Base-by-base conservation (phyloP, 2,329 filamentous ascomycete genomes). In the Penicillium sp. region DNA sequence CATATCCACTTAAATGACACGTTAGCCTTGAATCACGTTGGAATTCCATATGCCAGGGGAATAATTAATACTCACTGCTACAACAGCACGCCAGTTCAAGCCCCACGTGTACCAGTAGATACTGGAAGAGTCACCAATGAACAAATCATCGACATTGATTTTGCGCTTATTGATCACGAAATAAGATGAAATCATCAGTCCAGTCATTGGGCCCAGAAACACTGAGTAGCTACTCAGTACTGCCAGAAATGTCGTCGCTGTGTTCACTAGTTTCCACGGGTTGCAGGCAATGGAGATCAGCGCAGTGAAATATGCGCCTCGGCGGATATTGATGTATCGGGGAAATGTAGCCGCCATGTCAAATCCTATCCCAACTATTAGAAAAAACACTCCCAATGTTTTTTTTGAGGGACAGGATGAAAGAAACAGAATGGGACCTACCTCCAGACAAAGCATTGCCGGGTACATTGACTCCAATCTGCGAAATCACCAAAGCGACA, bases 301-400 rank as follows among this genome's bases (percentile, higher is more conserved):
- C 0, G 77, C 71, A 4, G 75, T 77, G 36, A 85, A 68, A 54
- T 80, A 80, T 2, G 76, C 75, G 1, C 83, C 83, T 2, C 83
- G 77, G 4, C 81, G 71, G 53, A 85, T 84, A 64, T 83, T 83
- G 67, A 86, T 77, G 56, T 79, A 84, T 36, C 72, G 74, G 0
- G 82, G 81, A 53, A 78, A 78, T 0, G 84, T 66, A 1, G 77
- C 79, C 0, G 82, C 77, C 45, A 85, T 69, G 60, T 85, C 83
- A 73, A 85, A 83, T 5, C 82, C 83, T 53, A 31, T 51, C n/a
- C 16, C 33, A 13, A 21, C 21, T 10, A 3, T 48, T 24, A 39
- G 43, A n/a, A n/a, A n/a, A n/a, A n/a, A n/a, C n/a, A n/a, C n/a
- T n/a, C n/a, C n/a, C n/a, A n/a, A n/a, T n/a, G n/a, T n/a, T n/a